These are phyloP conservation scores for Orbilia brochopaga DNA, from an alignment of 2,329 filamentous ascomycete species.

Conservation along the genomic window DNA sequence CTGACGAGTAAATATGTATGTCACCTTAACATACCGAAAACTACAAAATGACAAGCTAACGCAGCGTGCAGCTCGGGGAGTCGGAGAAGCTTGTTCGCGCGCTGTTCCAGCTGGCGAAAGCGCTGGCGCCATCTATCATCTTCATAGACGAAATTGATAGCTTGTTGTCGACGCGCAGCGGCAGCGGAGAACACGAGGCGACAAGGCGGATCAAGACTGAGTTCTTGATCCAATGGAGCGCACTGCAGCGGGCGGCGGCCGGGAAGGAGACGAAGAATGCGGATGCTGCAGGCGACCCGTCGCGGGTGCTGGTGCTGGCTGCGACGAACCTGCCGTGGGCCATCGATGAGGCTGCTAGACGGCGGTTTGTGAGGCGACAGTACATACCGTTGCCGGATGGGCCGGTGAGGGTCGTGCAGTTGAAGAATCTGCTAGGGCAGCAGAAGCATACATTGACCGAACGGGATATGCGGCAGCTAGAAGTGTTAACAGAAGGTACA, in stretches of 20 bases:
- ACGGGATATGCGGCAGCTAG: conserved; percentile 73
- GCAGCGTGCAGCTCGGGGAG: conserved; percentile 71
- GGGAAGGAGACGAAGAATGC: conserved; percentile 69
- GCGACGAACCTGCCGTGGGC: conserved; percentile 97
- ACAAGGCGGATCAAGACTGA: conserved; percentile 95
- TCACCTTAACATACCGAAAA: neutral
- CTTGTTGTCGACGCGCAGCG: conserved; percentile 80
- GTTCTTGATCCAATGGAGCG: conserved; percentile 96
- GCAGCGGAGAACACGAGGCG: conserved; percentile 87
- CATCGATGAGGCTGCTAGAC: conserved; percentile 90
- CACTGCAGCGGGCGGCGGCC: conserved; percentile 87
- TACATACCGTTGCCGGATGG: conserved; percentile 94
- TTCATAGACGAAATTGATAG: conserved; percentile 99
- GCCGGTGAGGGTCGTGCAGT: conserved; percentile 77
- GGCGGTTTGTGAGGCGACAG: conserved; percentile 87
- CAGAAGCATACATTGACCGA: conserved; percentile 82
- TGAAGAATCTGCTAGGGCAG: conserved; percentile 78
- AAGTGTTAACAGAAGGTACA: conserved; percentile 81
- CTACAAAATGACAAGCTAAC: conserved; percentile 9
- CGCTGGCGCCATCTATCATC: conserved; percentile 90
- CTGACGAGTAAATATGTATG: conserved; percentile 83
- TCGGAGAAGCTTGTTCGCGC: conserved; percentile 95
- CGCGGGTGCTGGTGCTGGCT: conserved; percentile 86
- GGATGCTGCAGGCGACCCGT: conserved; percentile 73
- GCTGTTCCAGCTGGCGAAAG: conserved; percentile 85